These are phyloP conservation scores for Blastobotrys peoriensis DNA, from an alignment of 805 yeast species.

Conservation along the genomic window DNA sequence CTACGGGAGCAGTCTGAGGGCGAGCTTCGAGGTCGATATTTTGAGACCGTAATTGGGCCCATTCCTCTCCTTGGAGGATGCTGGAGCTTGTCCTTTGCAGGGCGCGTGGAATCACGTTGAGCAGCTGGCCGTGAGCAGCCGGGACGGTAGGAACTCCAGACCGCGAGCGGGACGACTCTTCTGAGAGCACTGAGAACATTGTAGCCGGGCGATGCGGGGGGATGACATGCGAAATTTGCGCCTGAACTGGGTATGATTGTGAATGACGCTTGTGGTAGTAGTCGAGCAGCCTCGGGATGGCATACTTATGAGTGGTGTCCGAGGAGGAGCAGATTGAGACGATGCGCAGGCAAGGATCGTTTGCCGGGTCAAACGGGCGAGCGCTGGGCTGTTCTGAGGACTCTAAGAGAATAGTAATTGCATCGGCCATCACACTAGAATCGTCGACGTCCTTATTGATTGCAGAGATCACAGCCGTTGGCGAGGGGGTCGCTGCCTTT, in stretches of 20 bases:
- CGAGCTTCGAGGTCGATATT: neutral
- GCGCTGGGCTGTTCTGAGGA: neutral
- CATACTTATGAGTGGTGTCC: slow-evolving; percentile 9
- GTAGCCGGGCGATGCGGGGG: slow-evolving; percentile 14
- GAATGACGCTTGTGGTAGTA: slow-evolving; percentile 1
- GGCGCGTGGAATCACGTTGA: neutral
- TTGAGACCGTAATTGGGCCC: neutral
- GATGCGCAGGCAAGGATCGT: slow-evolving; percentile 12
- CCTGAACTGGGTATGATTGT: slow-evolving; percentile 3
- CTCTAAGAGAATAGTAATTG: neutral
- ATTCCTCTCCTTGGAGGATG: neutral
- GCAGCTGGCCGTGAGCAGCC: neutral
- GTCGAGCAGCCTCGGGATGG: slow-evolving; percentile 15
- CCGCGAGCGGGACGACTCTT: neutral
- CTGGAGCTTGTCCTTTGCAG: neutral
- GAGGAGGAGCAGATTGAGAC: slow-evolving; percentile 17
- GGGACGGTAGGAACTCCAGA: neutral
- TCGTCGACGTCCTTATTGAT: neutral
- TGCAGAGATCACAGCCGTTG: neutral
- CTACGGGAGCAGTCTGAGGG: neutral
- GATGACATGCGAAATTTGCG: slow-evolving; percentile 17
- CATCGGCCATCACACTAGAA: neutral
- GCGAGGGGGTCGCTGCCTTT: no score
- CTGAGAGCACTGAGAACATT: slow-evolving; percentile 2
- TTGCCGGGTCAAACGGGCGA: slow-evolving; percentile 5